These are phyloP conservation scores for Viridothelium virens DNA, from an alignment of 495 filamentous ascomycete genomes.

Conservation along the genomic window DNA sequence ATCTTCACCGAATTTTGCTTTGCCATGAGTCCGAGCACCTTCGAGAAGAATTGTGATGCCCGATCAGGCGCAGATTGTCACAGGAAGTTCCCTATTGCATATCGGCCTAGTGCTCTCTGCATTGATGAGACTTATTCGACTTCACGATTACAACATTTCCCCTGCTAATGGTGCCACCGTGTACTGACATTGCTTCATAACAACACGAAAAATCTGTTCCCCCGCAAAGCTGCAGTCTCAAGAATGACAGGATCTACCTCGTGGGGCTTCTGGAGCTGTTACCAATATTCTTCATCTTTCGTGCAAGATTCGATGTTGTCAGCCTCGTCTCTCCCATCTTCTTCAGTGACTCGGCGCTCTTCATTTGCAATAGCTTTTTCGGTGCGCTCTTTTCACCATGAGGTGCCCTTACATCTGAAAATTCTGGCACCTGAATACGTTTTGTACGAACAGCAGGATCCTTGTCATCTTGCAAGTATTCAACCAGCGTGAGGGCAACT, in stretches of 20 bases:
- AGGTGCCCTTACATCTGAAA: too few relatives aligned
- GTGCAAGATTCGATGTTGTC: background rate
- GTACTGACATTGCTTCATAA: background rate
- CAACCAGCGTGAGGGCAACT: background rate
- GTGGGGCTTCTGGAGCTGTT: background rate
- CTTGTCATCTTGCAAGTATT: background rate
- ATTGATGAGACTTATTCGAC: background rate
- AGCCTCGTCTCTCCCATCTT: background rate
- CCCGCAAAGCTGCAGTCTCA: background rate
- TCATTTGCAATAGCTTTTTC: background rate
- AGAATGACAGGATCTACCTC: background rate
- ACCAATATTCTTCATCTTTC: conserved; percentile 5
- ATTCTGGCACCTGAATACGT: background rate
- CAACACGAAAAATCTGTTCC: background rate
- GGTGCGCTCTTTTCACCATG: background rate
- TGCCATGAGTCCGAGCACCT: background rate
- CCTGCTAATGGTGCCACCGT: too few relatives aligned
- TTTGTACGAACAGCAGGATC: background rate
- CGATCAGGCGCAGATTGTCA: background rate
- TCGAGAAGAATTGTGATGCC: background rate
- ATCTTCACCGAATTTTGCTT: too few relatives aligned
- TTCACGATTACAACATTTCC: background rate
- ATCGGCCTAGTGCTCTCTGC: background rate
- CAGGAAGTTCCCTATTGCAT: too few relatives aligned
- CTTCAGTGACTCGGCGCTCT: background rate